Evolutionary conservation across 1,284 basidiomycete genomes (phyloP).

Genomic region (Sporisorium iseilematis-ciliati): DNA sequence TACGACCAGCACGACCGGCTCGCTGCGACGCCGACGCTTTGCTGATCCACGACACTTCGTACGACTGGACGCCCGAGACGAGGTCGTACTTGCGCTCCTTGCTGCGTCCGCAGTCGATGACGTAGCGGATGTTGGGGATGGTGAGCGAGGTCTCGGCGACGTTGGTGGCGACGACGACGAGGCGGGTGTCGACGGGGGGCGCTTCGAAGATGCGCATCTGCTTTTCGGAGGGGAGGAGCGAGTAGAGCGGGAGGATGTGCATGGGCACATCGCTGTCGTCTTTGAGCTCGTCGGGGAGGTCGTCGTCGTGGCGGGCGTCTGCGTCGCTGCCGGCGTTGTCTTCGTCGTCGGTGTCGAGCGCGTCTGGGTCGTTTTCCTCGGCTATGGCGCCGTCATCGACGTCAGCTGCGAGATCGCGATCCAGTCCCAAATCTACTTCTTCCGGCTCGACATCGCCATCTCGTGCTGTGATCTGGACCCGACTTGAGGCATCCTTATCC

Average conservation of each 20-base stretch:
- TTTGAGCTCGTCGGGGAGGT: conserved; percentile 54
- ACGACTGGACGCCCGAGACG: conserved; percentile 77
- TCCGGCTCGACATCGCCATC: conserved; percentile 79
- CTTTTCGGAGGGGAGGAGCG: conserved; percentile 78
- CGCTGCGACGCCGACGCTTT: conserved; percentile 81
- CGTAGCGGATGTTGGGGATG: conserved; percentile 81
- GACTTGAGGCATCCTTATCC: conserved; percentile 12
- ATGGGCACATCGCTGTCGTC: conserved; percentile 62
- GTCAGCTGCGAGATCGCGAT: conserved; percentile 72
- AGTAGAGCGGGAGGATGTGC: conserved; percentile 81
- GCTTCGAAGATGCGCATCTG: conserved; percentile 81
- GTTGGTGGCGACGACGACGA: conserved; percentile 82
- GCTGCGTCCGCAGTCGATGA: conserved; percentile 81
- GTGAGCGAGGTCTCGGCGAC: conserved; percentile 84
- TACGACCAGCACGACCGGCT: conserved; percentile 81
- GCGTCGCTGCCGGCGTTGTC: conserved; percentile 38
- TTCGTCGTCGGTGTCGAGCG: conserved; percentile 61
- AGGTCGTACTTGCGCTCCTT: conserved; percentile 83
- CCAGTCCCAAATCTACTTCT: conserved; percentile 80
- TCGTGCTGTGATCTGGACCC: conserved; percentile 34
- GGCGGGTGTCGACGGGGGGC: conserved; percentile 76
- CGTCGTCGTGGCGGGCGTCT: conserved; percentile 47
- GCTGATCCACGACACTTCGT: conserved; percentile 80
- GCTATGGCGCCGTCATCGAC: conserved; percentile 70
- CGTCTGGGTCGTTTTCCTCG: conserved; percentile 71